Conservation (phyloP, 2,329 filamentous ascomycete species). For the Trichophyton benhamiae region DNA sequence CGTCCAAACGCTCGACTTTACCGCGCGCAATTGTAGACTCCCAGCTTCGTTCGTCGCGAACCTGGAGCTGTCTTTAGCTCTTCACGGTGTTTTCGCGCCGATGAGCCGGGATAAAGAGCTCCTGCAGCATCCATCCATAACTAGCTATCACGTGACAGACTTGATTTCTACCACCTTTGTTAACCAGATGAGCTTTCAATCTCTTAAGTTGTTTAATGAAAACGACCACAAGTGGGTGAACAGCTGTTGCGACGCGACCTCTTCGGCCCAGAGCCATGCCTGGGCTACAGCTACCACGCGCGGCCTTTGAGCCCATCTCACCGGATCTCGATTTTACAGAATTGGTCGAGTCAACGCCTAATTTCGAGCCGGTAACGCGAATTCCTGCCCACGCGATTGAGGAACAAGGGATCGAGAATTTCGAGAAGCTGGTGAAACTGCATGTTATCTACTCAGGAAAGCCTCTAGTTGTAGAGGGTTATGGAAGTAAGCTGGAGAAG, state of each 20-base stretch:
- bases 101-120: no score
- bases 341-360: constrained; percentile 65
- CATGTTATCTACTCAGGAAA: constrained; percentile 78
- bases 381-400: constrained; percentile 69
- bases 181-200: neutral
- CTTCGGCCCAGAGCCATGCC: constrained; percentile 49
- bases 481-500: constrained; percentile 61
- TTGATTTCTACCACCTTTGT: neutral
- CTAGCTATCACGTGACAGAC: neutral
- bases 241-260: neutral
- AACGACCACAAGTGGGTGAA: neutral
- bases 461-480: constrained; percentile 82
- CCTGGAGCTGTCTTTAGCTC: neutral
- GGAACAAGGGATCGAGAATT: constrained; percentile 60
- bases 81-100: no score
- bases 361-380: constrained; percentile 76
- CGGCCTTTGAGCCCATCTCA: constrained; percentile 82
- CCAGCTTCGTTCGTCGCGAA: neutral
- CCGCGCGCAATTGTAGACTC: neutral
- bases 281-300: constrained; percentile 57
- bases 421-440: constrained; percentile 72
- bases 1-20: neutral
- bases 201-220: neutral
- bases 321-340: constrained; percentile 67
- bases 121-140: no score